Percentiles rank a stretch among this genome's conserved stretches.
These are phyloP conservation scores for Plasmodium malariae DNA, from an alignment of 169 alveolate species.

Conservation along the genomic window DNA sequence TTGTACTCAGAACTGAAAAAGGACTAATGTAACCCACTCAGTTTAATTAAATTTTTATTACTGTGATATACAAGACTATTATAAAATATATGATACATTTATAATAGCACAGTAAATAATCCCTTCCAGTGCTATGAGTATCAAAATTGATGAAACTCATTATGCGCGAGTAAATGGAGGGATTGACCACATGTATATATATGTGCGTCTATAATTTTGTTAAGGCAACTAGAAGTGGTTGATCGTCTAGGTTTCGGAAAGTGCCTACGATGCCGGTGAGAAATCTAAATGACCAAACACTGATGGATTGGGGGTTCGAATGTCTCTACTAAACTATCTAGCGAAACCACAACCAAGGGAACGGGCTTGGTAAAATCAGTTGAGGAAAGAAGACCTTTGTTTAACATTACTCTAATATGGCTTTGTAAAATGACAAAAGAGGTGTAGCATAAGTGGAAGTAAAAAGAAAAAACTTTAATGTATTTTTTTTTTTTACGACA, in stretches of 20 bases:
- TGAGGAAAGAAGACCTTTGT: slow-evolving; percentile 95
- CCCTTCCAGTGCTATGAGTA: too few relatives aligned
- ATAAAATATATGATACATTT: too few relatives aligned
- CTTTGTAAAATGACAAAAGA: slow-evolving; percentile 92
- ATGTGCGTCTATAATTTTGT: slow-evolving; percentile 92
- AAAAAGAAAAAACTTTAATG: slow-evolving; percentile 7
- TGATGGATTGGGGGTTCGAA: slow-evolving; percentile 93
- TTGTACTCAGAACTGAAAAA: slow-evolving; percentile 92
- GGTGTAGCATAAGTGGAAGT: slow-evolving; percentile 94
- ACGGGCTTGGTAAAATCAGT: slow-evolving; percentile 95
- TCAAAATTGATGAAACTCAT: slow-evolving; percentile 92
- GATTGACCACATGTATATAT: slow-evolving; percentile 96
- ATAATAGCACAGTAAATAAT: too few relatives aligned
- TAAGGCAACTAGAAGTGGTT: slow-evolving; percentile 95
- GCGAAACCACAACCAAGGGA: slow-evolving; percentile 96
- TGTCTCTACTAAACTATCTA: slow-evolving; percentile 86
- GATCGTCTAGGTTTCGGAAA: too few relatives aligned
- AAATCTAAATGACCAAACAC: slow-evolving; percentile 94
- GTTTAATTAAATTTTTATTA: slow-evolving; percentile 93
- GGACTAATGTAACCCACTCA: slow-evolving; percentile 94
- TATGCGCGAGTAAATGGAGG: too few relatives aligned
- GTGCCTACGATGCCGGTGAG: slow-evolving; percentile 92
- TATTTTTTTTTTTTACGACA: slow-evolving; percentile 77
- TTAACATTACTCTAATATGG: slow-evolving; percentile 95
- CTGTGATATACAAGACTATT: too few relatives aligned